Conservation (phyloP, 1,284 basidiomycete genomes). For the Irpex lacteus region DNA sequence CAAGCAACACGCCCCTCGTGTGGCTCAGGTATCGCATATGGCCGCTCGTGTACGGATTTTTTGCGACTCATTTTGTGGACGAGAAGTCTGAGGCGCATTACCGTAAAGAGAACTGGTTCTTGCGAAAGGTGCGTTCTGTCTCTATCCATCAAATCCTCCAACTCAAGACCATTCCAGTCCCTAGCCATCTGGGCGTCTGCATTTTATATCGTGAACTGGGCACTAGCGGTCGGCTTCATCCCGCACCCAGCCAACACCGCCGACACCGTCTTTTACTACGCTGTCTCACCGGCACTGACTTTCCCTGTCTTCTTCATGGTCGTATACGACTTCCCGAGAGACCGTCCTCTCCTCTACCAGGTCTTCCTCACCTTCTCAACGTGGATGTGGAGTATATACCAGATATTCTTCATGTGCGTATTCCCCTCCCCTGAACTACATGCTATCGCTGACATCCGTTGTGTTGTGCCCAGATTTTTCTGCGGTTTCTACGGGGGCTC, state of each 20-base stretch:
- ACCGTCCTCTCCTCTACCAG: constrained; percentile 61
- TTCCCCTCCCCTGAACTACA: too few relatives aligned
- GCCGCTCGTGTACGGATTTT: constrained; percentile 46
- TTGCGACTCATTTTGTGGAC: constrained; percentile 55
- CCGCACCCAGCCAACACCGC: constrained; percentile 43
- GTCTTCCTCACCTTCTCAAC: constrained; percentile 47
- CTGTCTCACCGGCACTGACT: constrained; percentile 42
- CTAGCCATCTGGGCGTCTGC: constrained; percentile 63
- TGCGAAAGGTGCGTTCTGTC: constrained; percentile 37
- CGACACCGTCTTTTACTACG: constrained; percentile 65
- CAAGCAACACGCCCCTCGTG: constrained; percentile 26
- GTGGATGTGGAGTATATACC: constrained; percentile 54
- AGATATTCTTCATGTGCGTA: constrained; percentile 53
- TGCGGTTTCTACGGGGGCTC: constrained; percentile 50
- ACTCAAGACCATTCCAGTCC: constrained; percentile 29
- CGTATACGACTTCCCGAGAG: constrained; percentile 67
- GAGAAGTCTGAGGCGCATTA: constrained; percentile 61
- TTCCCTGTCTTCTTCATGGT: constrained; percentile 51
- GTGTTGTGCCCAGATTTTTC: constrained; percentile 41
- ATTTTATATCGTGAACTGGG: constrained; percentile 73
- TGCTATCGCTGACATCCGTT: background rate
- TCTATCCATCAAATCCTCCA: background rate
- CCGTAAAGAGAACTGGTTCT: constrained; percentile 48
- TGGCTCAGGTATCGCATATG: constrained; percentile 37
- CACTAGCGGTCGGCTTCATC: constrained; percentile 53